phyloP scores from a whole-genome alignment of 352 stramenopile genomes.

The Globisporangium okanoganense region DNA sequence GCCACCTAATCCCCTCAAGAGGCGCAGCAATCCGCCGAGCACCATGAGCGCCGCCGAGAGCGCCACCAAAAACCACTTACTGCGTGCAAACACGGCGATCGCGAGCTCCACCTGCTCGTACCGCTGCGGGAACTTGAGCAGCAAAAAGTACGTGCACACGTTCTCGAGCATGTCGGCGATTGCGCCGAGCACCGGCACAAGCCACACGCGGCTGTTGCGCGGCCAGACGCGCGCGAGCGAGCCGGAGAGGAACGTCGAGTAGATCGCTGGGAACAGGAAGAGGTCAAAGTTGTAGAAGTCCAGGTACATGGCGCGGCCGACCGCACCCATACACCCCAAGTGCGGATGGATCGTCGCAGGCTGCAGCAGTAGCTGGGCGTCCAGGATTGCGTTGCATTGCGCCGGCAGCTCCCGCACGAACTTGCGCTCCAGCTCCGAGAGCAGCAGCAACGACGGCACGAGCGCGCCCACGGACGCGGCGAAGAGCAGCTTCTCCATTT shows the following conservation, averaged over 20 bases:
- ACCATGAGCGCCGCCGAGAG: conserved; percentile 19
- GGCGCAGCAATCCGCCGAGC: conserved; percentile 10
- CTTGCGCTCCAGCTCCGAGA: conserved; percentile 26
- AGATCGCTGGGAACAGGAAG: conserved; percentile 45
- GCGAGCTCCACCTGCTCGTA: conserved; percentile 23
- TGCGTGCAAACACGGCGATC: conserved; percentile 26
- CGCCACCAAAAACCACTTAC: conserved; percentile 35
- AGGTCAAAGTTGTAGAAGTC: conserved; percentile 48
- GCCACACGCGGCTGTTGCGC: conserved; percentile 8
- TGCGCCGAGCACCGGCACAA: conserved; percentile 26
- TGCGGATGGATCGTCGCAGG: conserved; percentile 27
- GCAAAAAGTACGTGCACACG: conserved; percentile 31
- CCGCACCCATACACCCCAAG: conserved; percentile 29
- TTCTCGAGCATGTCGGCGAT: conserved; percentile 45
- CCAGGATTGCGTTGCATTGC: conserved; percentile 33
- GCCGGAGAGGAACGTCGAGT: conserved; percentile 26
- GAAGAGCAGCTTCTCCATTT: conserved; percentile 13
- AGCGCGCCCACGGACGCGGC: conserved; percentile 31
- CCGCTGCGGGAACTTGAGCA: conserved; percentile 30
- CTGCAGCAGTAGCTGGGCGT: conserved; percentile 29
- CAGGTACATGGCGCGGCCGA: conserved; percentile 31
- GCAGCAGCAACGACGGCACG: conserved; percentile 34
- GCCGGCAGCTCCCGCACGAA: conserved; percentile 28
- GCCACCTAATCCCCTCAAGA: neutral
- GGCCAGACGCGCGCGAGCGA: conserved; percentile 31